These are phyloP conservation scores for Pseudophaeomoniella oleicola DNA, from an alignment of 2,329 filamentous ascomycete species.

Conservation along the genomic window DNA sequence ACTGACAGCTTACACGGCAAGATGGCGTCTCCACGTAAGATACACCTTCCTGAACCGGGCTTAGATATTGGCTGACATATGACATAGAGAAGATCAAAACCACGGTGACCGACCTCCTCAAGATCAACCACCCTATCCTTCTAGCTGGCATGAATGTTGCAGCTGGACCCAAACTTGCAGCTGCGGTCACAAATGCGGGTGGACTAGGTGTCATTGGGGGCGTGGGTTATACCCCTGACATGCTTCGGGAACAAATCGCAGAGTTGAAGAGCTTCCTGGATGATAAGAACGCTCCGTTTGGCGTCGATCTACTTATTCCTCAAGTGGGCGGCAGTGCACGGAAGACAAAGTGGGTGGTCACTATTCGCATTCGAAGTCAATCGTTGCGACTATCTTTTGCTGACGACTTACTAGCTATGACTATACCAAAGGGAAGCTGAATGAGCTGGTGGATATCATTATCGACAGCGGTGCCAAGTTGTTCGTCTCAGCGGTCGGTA, in stretches of 20 bases:
- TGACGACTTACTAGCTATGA: constrained; percentile 57
- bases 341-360: constrained; percentile 70
- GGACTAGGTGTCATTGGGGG: constrained; percentile 94
- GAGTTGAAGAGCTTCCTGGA: constrained; percentile 79
- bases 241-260: constrained; percentile 86
- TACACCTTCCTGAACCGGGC: neutral
- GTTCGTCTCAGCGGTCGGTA: constrained; percentile 93
- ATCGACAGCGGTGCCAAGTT: constrained; percentile 83
- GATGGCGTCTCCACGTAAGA: constrained; percentile 5
- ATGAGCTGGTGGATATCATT: constrained; percentile 78
- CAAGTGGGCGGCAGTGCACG: constrained; percentile 88
- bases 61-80: neutral
- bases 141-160: constrained; percentile 99
- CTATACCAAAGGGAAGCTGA: constrained; percentile 97
- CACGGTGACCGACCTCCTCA: constrained; percentile 84
- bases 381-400: constrained; percentile 4
- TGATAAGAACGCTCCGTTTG: constrained; percentile 90
- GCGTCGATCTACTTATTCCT: constrained; percentile 82
- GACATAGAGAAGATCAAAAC: constrained; percentile 72
- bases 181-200: constrained; percentile 91
- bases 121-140: constrained; percentile 92
- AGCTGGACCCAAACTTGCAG: constrained; percentile 87
- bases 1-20: no score
- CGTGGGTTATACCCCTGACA: constrained; percentile 82
- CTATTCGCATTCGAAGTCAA: no score